Evolutionary conservation across 768 basidiomycete species (phyloP), one percentile per base, ranked within the genome.

Genomic region (Phaffia tasmanica): DNA sequence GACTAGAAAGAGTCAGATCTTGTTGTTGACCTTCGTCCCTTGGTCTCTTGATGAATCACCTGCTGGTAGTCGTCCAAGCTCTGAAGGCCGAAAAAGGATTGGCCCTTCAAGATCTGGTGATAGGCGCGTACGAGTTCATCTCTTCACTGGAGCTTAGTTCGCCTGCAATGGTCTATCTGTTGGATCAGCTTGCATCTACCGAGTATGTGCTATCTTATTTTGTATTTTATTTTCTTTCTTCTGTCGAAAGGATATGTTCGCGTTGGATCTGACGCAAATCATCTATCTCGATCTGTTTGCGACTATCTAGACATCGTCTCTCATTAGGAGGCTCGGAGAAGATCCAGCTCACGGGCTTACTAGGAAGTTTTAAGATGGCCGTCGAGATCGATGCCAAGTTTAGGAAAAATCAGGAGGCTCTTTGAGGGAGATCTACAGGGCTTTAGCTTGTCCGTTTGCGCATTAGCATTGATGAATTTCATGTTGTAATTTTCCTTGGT

Each of bases 311-410:
- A 75, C 86, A 97, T 75, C 84, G 94, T 55, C 77, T 98, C 9
- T 90, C 92, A 1, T 85, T 92, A 0, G 95, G 95, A 0, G 92
- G 87, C 0, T 93, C 79, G 70, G 95, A 99, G 76, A 97, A 91
- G 73, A 84, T 99, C 62, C 95, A 98, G 74, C 74, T 98, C 61
- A 90, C 90, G 8, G 91, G 91, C 0, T 77, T 99, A 68, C 79
- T 98, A 4, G 92, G 88, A 3, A 87, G 87, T 6, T 94, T 97
- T 80, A 99, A 99, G 76, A 86, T 88, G 69, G 84, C 89, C 0
- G 88, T 95, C 8, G 89, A 94, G 69, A 70, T 80, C 60, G 60
- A 64, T 21, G 61, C 54, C 23, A 67, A 62, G 60, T 42, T 42
- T 42, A 42, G 35, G 35, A 42, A 42, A 11, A 42, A 42, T 11